Evolutionary conservation across 495 filamentous ascomycete species (phyloP).

Genomic region (Neurospora pannonica): DNA sequence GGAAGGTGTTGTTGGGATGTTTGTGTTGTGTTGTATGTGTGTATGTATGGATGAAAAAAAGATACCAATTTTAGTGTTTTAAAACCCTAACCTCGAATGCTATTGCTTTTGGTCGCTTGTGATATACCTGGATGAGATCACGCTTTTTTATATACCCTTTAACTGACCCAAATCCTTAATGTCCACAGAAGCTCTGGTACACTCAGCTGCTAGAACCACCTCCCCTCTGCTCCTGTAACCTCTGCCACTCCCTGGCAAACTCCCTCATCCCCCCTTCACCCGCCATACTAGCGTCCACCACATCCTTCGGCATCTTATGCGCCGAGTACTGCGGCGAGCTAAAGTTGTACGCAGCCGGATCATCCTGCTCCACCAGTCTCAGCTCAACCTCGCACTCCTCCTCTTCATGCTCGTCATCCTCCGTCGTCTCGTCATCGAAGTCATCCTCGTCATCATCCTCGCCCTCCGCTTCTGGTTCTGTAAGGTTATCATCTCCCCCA

Average conservation of each 20-base stretch:
- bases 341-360: conserved; percentile 81
- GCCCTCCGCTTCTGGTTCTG: conserved; percentile 4
- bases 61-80: background rate
- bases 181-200: background rate
- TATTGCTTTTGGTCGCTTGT: background rate
- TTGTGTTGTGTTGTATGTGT: background rate
- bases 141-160: background rate
- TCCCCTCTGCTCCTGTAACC: conserved; percentile 36
- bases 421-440: conserved; percentile 26
- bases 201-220: background rate
- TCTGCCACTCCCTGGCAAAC: conserved; percentile 81
- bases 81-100: background rate
- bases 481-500: conserved; percentile 2
- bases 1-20: background rate
- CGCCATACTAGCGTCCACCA: conserved; percentile 78
- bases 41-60: background rate
- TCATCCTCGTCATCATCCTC: conserved; percentile 12
- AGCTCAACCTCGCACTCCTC: conserved; percentile 63
- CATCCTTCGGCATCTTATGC: conserved; percentile 88
- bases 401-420: conserved; percentile 44
- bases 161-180: background rate
- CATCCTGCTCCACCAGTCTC: conserved; percentile 69
- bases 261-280: conserved; percentile 71
- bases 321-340: conserved; percentile 82
- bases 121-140: background rate